These are phyloP conservation scores for Biscogniauxia marginata DNA, from an alignment of 2,329 filamentous ascomycete genomes.

Conservation along the genomic window DNA sequence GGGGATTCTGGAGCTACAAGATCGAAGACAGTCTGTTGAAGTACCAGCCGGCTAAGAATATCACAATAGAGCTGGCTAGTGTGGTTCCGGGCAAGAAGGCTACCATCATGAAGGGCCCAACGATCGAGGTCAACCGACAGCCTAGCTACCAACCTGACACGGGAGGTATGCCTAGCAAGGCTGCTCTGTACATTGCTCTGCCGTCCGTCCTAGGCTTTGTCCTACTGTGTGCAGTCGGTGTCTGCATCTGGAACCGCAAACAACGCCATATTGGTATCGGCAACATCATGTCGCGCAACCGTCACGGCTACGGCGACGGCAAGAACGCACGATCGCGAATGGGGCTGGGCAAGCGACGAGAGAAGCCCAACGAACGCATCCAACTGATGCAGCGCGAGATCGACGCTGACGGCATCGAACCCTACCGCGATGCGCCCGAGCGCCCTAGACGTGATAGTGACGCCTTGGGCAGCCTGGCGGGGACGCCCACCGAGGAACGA, in stretches of 20 bases:
- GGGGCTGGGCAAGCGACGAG: slow-evolving; percentile 34
- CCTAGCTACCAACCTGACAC: slow-evolving; percentile 31
- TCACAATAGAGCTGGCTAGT: slow-evolving; percentile 47
- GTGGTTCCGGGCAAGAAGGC: slow-evolving; percentile 31
- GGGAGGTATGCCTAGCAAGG: slow-evolving; percentile 35
- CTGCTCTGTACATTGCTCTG: slow-evolving; percentile 52
- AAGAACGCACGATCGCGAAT: slow-evolving; percentile 34
- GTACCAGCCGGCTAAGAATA: slow-evolving; percentile 41
- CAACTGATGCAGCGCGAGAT: slow-evolving; percentile 42
- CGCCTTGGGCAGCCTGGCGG: slow-evolving; percentile 48
- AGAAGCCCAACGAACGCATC: slow-evolving; percentile 38
- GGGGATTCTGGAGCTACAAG: slow-evolving; percentile 50
- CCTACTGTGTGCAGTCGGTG: slow-evolving; percentile 48
- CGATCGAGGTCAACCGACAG: slow-evolving; percentile 40
- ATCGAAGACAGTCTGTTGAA: slow-evolving; percentile 39
- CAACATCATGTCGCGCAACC: slow-evolving; percentile 49
- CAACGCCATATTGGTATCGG: slow-evolving; percentile 50
- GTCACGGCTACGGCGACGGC: slow-evolving; percentile 45
- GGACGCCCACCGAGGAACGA: slow-evolving; percentile 43
- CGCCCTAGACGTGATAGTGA: slow-evolving; percentile 44
- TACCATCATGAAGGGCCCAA: slow-evolving; percentile 39
- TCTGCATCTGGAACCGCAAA: slow-evolving; percentile 56
- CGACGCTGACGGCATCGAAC: slow-evolving; percentile 27
- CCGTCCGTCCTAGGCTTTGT: slow-evolving; percentile 50
- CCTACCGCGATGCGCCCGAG: slow-evolving; percentile 38